Conservation (phyloP, 768 basidiomycete species). For the Amanita thiersii region DNA sequence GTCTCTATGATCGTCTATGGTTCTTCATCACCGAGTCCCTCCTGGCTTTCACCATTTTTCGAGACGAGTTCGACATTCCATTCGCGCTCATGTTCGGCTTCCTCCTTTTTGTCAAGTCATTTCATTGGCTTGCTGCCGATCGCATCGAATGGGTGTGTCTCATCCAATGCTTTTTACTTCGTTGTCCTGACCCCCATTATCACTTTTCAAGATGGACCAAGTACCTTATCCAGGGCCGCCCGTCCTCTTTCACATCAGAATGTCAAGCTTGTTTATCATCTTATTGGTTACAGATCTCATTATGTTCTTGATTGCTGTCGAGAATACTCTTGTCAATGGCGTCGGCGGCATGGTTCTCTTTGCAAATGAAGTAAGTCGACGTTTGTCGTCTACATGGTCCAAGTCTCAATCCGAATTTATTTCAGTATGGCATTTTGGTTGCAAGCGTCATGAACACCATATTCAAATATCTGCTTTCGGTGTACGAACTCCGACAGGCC, state of each 20-base stretch:
- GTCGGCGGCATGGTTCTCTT: constrained; percentile 92
- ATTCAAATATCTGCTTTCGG: constrained; percentile 75
- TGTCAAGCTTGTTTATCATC: constrained; percentile 64
- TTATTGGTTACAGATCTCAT: constrained; percentile 68
- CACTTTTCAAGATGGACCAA: constrained; percentile 85
- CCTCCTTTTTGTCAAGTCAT: constrained; percentile 90
- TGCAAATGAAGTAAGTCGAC: constrained; percentile 80
- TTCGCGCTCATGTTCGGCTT: constrained; percentile 95
- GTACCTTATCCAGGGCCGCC: constrained; percentile 81
- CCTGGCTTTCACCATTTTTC: constrained; percentile 94
- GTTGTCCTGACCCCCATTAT: constrained; percentile 10
- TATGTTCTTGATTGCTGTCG: constrained; percentile 75
- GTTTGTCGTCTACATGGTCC: constrained; percentile 2
- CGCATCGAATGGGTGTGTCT: constrained; percentile 88
- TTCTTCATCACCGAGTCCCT: constrained; percentile 97
- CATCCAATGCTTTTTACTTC: background rate
- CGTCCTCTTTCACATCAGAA: constrained; percentile 77
- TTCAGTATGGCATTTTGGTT: constrained; percentile 82
- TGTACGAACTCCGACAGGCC: constrained; percentile 77
- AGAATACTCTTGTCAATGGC: constrained; percentile 70
- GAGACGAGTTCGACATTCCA: constrained; percentile 88
- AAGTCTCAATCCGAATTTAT: constrained; percentile 9
- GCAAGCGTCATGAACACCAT: constrained; percentile 73
- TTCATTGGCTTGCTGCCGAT: constrained; percentile 95
- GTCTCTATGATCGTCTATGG: constrained; percentile 93